Percentiles rank a stretch among this genome's conserved stretches.
phyloP scores from a whole-genome alignment of 805 yeast genomes.

The Barnettozyma pratensis region DNA sequence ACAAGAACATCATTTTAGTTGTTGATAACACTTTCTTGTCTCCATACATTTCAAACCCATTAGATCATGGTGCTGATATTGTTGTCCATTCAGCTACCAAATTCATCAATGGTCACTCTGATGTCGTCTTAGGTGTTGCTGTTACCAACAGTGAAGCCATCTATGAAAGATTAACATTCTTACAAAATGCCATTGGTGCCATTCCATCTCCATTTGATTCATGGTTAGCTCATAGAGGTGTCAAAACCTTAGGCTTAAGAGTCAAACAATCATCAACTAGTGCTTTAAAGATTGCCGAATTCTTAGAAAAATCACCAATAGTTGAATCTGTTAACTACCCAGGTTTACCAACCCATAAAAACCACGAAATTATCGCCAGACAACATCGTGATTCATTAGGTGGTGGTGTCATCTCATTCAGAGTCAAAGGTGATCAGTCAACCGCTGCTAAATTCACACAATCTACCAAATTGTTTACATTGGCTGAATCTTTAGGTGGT shows the following conservation, averaged over 20 bases:
- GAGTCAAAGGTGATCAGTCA: constrained; percentile 76
- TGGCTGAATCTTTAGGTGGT: constrained; percentile 90
- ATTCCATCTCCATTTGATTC: constrained; percentile 87
- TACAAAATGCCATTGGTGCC: constrained; percentile 87
- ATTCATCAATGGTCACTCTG: constrained; percentile 89
- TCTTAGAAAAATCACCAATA: constrained; percentile 41
- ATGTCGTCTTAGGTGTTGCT: constrained; percentile 81
- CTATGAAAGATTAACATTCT: constrained; percentile 62
- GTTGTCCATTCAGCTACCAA: constrained; percentile 88
- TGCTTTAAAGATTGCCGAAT: constrained; percentile 69
- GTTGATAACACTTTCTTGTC: constrained; percentile 89
- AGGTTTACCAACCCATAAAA: constrained; percentile 62
- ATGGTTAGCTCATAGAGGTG: constrained; percentile 90
- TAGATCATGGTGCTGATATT: constrained; percentile 77
- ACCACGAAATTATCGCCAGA: constrained; percentile 55
- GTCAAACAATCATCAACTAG: constrained; percentile 60
- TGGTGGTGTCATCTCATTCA: constrained; percentile 88
- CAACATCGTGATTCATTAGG: constrained; percentile 86
- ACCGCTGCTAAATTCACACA: constrained; percentile 74
- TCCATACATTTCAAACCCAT: constrained; percentile 83
- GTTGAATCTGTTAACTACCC: constrained; percentile 79
- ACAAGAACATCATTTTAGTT: constrained; percentile 53
- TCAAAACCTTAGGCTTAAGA: constrained; percentile 81
- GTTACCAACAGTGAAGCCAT: constrained; percentile 60
- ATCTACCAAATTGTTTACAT: constrained; percentile 68